phyloP scores from a whole-genome alignment of 768 basidiomycete species.

The Chalciporus pseudorubinellus region DNA sequence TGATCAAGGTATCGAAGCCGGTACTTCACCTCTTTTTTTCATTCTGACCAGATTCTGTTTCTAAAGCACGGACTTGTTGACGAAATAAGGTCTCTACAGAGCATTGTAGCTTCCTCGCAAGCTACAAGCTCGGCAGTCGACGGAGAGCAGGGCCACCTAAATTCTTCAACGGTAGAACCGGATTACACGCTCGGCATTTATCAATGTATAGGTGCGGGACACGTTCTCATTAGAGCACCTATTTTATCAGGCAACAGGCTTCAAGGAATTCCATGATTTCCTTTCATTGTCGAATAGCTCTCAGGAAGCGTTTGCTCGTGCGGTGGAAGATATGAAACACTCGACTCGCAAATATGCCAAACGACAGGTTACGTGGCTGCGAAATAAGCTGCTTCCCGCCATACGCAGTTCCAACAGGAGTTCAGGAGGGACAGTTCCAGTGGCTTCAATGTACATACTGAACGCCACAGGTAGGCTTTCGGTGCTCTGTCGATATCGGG shows the following conservation, averaged over 20 bases:
- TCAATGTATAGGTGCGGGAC: constrained; percentile 79
- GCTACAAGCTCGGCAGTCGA: neutral
- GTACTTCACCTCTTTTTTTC: neutral
- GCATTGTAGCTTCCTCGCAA: constrained; percentile 14
- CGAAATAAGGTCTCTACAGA: constrained; percentile 64
- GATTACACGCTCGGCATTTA: constrained; percentile 86
- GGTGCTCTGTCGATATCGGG: neutral
- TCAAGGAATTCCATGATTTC: constrained; percentile 82
- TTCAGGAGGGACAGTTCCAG: constrained; percentile 21
- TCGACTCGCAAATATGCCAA: constrained; percentile 91
- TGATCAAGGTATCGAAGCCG: constrained; percentile 65
- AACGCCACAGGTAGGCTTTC: constrained; percentile 60
- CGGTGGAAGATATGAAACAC: constrained; percentile 77
- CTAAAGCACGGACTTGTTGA: constrained; percentile 71
- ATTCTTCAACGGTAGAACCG: constrained; percentile 1
- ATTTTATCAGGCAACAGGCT: constrained; percentile 54
- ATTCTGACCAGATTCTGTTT: constrained; percentile 1
- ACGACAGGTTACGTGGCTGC: constrained; percentile 88
- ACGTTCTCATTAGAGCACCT: neutral
- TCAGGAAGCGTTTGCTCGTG: constrained; percentile 46
- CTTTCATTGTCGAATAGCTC: constrained; percentile 44
- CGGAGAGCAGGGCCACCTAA: neutral
- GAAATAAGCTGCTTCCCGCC: constrained; percentile 82
- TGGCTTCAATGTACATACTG: constrained; percentile 53
- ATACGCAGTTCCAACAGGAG: constrained; percentile 47